Evolutionary conservation across 495 filamentous ascomycete species (phyloP), one percentile per base, ranked within the genome.

Genomic region (Tuber indicum): DNA sequence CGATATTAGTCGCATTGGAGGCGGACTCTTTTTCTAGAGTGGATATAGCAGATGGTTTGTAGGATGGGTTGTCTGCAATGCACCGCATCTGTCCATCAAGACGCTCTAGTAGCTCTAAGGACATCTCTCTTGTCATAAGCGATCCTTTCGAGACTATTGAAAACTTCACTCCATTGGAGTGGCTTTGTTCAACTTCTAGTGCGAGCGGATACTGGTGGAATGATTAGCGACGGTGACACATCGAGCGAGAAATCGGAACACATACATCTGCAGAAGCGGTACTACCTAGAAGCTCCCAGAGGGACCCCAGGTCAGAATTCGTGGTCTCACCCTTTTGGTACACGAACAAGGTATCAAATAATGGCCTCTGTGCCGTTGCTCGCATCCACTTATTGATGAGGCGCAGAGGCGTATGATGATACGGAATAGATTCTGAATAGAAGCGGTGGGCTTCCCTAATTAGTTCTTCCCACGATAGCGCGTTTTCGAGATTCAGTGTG

Each of bases 341-440:
- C 0, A 94, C 91, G 81, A 98, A 97, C 8, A 98, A 86, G 0
- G 88, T 91, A 80, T 97, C 93, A 79, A 98, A 97, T 41, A 97
- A 82, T 72, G 87, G 83, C 79, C 88, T 84, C 70, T 89, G 86
- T 70, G 86, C 76, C 70, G 88, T 84, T 82, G 85, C 85, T 79
- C 84, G 78, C 84, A 86, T 80, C 92, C 93, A 90, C 85, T 92
- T 92, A 70, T 91, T 89, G 41, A 94, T 89, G 71, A 95, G 87
- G 21, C 91, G 86, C 19, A 94, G 86, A 0, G 92, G 87, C 1
- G 91, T 92, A 82, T 93, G 91, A 71, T 93, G 92, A 76, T 87
- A 93, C 8, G 88, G 85, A 44, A 92, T 84, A 12, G 86, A 86
- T 1, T 86, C 83, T 6, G 87, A 86, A 82, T 92, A 92, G 81